A percentile compares a stretch with the other conserved stretches of the same genome.
phyloP scores from a whole-genome alignment of 2,329 filamentous ascomycete genomes.

The Tolypocladium cylindrosporum region DNA sequence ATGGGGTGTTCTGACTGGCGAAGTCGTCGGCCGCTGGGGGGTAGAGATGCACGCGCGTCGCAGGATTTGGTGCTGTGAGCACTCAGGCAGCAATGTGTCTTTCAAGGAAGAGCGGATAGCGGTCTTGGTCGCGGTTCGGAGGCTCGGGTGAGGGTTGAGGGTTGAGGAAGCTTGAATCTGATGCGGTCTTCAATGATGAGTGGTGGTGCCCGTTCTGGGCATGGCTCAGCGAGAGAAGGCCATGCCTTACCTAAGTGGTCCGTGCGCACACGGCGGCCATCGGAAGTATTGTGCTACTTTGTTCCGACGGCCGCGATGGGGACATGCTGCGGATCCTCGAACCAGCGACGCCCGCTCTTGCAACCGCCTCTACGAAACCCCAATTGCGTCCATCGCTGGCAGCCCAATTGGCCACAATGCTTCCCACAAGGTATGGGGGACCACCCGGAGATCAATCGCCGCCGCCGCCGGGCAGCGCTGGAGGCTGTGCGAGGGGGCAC shows the following conservation, averaged over 20 bases:
- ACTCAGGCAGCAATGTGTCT: not conserved
- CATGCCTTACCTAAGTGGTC: constrained; percentile 5
- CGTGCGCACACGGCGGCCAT: constrained; percentile 6
- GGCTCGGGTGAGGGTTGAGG: not conserved
- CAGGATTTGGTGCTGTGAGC: not conserved
- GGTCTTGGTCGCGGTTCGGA: not conserved
- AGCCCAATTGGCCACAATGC: constrained; percentile 19
- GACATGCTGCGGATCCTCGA: constrained; percentile 1
- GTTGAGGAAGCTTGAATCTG: not conserved
- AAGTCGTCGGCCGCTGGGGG: not conserved
- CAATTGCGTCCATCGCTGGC: constrained; percentile 1
- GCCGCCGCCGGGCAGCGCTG: not conserved
- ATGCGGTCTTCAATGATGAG: not conserved
- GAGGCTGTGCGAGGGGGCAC: not conserved
- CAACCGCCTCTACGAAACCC: not conserved
- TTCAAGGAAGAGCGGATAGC: not conserved
- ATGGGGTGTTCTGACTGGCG: not conserved
- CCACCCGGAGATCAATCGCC: not conserved
- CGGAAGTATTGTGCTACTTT: constrained; percentile 9
- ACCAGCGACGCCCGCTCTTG: not conserved
- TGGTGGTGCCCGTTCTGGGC: not conserved
- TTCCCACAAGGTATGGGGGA: constrained; percentile 26
- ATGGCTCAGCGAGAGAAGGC: not conserved
- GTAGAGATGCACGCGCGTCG: not conserved
- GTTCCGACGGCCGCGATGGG: constrained; percentile 8